Percentiles rank a stretch among this genome's conserved stretches.
These are phyloP conservation scores for Backusella parvicylindrica DNA, from an alignment of 192 early-diverging fungal genomes.

Conservation along the genomic window DNA sequence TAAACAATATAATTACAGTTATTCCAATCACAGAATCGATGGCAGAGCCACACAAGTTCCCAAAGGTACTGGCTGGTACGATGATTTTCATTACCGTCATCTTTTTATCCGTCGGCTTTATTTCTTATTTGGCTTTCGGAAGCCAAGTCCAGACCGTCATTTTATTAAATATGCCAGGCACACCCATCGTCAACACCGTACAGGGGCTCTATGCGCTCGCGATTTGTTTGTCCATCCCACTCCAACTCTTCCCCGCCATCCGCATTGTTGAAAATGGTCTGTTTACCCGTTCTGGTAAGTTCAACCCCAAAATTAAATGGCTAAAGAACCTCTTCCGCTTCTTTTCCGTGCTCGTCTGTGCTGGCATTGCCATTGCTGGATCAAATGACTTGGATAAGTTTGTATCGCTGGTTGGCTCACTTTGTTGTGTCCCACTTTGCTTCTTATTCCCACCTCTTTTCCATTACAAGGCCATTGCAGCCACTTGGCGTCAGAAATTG, in stretches of 20 bases:
- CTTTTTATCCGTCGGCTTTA: constrained; percentile 76
- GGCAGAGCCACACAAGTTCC: constrained; percentile 90
- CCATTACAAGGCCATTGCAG: constrained; percentile 67
- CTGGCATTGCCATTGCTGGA: constrained; percentile 71
- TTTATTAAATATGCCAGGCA: constrained; percentile 80
- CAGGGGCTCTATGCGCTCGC: constrained; percentile 89
- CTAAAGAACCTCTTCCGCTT: constrained; percentile 82
- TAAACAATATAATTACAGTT: constrained; percentile 40
- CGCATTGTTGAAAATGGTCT: constrained; percentile 87
- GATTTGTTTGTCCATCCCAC: constrained; percentile 90
- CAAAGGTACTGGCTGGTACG: constrained; percentile 71
- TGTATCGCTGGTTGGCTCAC: constrained; percentile 26
- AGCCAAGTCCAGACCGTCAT: constrained; percentile 81
- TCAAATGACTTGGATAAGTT: constrained; percentile 53
- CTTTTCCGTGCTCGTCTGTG: constrained; percentile 62
- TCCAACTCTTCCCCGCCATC: constrained; percentile 91
- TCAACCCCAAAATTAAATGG: constrained; percentile 75
- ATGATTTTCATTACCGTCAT: constrained; percentile 77
- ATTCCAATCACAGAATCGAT: constrained; percentile 85
- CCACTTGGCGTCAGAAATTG: constrained; percentile 38
- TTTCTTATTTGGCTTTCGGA: constrained; percentile 88
- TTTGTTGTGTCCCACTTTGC: constrained; percentile 57
- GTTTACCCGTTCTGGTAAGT: constrained; percentile 83
- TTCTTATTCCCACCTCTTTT: constrained; percentile 89
- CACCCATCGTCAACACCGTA: constrained; percentile 61